These are phyloP conservation scores for Aphanoascus verrucosus DNA, from an alignment of 2,329 filamentous ascomycete species.

Conservation along the genomic window DNA sequence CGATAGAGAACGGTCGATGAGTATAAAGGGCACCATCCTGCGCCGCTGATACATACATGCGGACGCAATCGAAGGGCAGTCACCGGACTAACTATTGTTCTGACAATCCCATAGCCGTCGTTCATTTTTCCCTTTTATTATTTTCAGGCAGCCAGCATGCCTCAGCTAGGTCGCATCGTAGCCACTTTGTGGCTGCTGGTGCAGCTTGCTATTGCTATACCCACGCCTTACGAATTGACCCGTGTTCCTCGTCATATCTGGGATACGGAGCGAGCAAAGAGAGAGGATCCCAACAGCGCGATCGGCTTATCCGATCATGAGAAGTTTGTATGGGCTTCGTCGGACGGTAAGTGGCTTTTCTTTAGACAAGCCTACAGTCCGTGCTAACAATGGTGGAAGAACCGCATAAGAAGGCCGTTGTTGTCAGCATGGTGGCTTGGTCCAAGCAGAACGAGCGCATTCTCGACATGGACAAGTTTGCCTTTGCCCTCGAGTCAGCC, in stretches of 20 bases:
- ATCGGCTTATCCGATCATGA: constrained; percentile 1
- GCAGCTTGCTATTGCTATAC: constrained; percentile 2
- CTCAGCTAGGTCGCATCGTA: constrained; percentile 3
- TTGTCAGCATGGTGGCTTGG: constrained; percentile 9
- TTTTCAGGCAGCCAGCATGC: constrained; percentile 1
- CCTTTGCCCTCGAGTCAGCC: constrained; percentile 3
- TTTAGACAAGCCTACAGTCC: too few relatives aligned
- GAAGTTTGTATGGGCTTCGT: constrained; percentile 11
- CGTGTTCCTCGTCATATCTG: constrained; percentile 6
- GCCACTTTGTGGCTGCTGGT: constrained; percentile 9
- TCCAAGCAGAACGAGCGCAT: constrained; percentile 8
- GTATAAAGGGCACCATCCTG: too few relatives aligned
- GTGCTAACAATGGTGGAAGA: neutral
- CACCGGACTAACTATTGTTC: too few relatives aligned
- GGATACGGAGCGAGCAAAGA: neutral
- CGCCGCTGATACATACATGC: too few relatives aligned
- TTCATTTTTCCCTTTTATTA: too few relatives aligned
- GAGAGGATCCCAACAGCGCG: neutral
- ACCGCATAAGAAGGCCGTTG: constrained; percentile 6
- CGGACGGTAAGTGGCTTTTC: constrained; percentile 1
- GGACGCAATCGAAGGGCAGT: too few relatives aligned
- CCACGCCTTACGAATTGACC: neutral
- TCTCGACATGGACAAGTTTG: constrained; percentile 7
- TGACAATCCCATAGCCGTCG: too few relatives aligned
- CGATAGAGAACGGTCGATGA: too few relatives aligned